Evolutionary conservation across 257 asterid species (phyloP).

Genomic region (Nyctanthes arbortristis): DNA sequence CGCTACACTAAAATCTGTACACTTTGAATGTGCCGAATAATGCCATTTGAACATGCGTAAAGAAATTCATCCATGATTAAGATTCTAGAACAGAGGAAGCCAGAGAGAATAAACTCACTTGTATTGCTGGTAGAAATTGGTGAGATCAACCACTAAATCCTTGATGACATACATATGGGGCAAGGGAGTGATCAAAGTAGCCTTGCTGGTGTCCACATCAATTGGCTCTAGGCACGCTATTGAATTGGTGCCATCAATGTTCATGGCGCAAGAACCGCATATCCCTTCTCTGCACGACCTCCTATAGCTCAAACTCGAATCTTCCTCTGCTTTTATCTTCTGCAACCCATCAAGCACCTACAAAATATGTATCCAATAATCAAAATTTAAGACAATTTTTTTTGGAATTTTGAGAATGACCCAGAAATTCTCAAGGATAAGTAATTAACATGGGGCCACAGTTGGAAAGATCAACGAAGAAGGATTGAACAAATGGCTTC

Average conservation of each 20-base stretch:
- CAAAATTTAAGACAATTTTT: too few species aligned
- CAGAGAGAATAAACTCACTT: constrained; percentile 38
- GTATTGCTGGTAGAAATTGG: constrained; percentile 81
- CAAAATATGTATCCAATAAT: neutral
- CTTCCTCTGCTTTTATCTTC: constrained; percentile 62
- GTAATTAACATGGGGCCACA: constrained; percentile 86
- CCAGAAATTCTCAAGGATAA: too few species aligned
- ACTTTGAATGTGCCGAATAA: too few species aligned
- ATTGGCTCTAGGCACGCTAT: constrained; percentile 82
- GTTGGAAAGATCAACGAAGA: constrained; percentile 48
- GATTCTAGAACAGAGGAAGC: too few species aligned
- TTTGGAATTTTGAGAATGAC: too few species aligned
- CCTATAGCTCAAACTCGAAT: constrained; percentile 60
- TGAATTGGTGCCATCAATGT: constrained; percentile 71
- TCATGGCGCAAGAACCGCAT: constrained; percentile 83
- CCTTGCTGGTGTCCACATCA: constrained; percentile 37
- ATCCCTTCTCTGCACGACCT: constrained; percentile 81
- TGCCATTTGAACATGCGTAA: too few species aligned
- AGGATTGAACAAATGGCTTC: constrained; percentile 68
- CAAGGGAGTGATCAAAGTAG: constrained; percentile 65
- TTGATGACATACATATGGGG: constrained; percentile 85
- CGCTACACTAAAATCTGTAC: too few species aligned
- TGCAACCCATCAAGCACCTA: constrained; percentile 75
- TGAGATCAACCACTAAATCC: constrained; percentile 74
- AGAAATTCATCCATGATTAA: too few species aligned